Conservation (phyloP, 441 rosid species). For the Aleurites moluccanus region DNA sequence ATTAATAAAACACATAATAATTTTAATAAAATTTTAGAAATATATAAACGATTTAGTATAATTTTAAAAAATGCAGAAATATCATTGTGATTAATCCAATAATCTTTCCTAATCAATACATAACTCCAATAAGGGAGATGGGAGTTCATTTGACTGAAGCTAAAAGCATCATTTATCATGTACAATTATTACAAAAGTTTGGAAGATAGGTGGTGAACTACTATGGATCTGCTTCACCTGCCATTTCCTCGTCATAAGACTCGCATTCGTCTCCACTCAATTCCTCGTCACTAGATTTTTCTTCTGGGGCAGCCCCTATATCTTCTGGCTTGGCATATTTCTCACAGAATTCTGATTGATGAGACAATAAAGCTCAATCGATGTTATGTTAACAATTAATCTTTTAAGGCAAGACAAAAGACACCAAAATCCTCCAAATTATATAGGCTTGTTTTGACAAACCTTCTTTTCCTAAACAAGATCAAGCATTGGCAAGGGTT, state of each 20-base stretch:
- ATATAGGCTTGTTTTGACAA: not conserved
- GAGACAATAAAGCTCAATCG: not conserved
- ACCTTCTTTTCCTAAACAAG: not conserved
- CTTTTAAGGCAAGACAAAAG: not conserved
- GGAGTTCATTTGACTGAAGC: slow-evolving; percentile 7
- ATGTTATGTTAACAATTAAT: not conserved
- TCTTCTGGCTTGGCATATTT: slow-evolving; percentile 72
- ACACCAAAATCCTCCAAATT: not conserved
- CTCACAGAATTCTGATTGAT: slow-evolving; percentile 56
- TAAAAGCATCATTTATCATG: slow-evolving; percentile 9
- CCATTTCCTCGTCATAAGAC: slow-evolving; percentile 58
- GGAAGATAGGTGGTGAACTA: not conserved
- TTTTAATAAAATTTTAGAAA: too few relatives aligned
- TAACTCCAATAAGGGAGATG: slow-evolving; percentile 6
- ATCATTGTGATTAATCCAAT: too few relatives aligned
- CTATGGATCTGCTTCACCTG: slow-evolving; percentile 70
- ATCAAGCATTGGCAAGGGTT: too few relatives aligned
- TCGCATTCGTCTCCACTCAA: slow-evolving; percentile 54
- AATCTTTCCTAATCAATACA: slow-evolving; percentile 7
- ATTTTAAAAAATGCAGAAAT: too few relatives aligned
- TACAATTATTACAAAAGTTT: slow-evolving; percentile 27
- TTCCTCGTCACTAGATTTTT: slow-evolving; percentile 59
- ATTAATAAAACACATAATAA: too few relatives aligned
- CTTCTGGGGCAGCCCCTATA: slow-evolving; percentile 47
- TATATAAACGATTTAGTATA: too few relatives aligned